Evolutionary conservation across 306 rosid genomes (phyloP).

Genomic region (Myrica gale): DNA sequence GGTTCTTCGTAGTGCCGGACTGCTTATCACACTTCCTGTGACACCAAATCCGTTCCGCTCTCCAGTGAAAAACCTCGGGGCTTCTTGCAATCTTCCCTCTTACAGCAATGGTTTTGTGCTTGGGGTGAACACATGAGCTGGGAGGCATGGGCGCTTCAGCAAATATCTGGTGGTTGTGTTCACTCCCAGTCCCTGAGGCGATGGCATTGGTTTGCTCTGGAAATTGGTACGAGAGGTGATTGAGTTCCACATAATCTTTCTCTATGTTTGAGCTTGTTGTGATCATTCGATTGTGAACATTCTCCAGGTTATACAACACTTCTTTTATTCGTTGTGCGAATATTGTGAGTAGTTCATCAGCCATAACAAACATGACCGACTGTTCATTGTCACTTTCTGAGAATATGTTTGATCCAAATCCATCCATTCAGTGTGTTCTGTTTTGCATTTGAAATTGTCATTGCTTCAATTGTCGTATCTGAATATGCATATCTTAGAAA

Average conservation of each 20-base stretch:
- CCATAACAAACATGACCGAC: background rate
- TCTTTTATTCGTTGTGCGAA: background rate
- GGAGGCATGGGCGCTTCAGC: background rate
- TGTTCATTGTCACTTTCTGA: background rate
- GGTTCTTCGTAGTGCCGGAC: slow-evolving; percentile 35
- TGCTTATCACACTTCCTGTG: slow-evolving; percentile 56
- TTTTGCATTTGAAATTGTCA: background rate
- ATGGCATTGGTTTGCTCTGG: slow-evolving; percentile 8
- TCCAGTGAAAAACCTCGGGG: slow-evolving; percentile 47
- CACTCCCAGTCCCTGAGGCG: background rate
- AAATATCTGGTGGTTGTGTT: background rate
- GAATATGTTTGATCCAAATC: background rate
- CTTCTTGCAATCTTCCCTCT: slow-evolving; percentile 57
- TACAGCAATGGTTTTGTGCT: slow-evolving; percentile 62
- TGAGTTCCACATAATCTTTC: background rate
- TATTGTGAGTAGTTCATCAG: background rate
- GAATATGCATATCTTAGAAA: background rate
- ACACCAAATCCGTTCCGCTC: slow-evolving; percentile 66
- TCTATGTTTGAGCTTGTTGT: slow-evolving; percentile 5
- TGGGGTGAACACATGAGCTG: slow-evolving; percentile 52
- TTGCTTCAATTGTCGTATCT: no score
- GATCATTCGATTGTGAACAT: slow-evolving; percentile 9
- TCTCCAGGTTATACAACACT: background rate
- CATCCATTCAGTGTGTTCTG: background rate
- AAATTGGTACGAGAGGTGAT: background rate